Percentiles rank a stretch among this genome's conserved stretches.
phyloP scores from a whole-genome alignment of 2,329 filamentous ascomycete genomes.

The Macrophomina pseudophaseolina region DNA sequence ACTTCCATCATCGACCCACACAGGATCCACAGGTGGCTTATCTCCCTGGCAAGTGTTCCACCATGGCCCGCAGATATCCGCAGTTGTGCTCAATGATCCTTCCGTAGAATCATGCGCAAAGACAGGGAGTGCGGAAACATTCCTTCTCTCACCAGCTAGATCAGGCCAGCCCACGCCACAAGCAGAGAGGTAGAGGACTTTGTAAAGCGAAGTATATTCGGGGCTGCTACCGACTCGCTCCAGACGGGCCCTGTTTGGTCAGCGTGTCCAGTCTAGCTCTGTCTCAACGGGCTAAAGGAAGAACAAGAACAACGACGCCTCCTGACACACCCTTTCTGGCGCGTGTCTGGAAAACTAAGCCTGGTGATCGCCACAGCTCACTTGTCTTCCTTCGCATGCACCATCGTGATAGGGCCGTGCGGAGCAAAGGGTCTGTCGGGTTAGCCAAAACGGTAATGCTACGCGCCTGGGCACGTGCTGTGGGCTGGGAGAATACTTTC shows the following conservation, averaged over 20 bases:
- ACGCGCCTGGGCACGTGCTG: conserved; percentile 9
- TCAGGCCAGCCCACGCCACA: background rate
- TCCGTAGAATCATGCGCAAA: background rate
- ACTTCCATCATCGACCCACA: background rate
- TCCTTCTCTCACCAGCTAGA: background rate
- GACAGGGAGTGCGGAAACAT: background rate
- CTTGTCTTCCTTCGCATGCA: background rate
- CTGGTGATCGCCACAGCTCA: background rate
- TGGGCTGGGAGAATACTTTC: background rate
- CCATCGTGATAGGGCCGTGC: background rate
- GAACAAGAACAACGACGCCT: background rate
- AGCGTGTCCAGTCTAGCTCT: background rate
- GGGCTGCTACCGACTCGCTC: background rate
- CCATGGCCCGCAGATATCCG: background rate
- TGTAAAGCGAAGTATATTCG: too few species aligned
- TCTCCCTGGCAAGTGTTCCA: background rate
- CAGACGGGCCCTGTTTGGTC: background rate
- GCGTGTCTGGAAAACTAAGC: background rate
- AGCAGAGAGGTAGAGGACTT: too few species aligned
- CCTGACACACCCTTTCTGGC: background rate
- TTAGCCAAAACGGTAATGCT: conserved; percentile 2
- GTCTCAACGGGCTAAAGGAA: background rate
- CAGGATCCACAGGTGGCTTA: background rate
- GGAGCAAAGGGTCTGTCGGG: background rate
- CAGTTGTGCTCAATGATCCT: background rate